phyloP scores from a whole-genome alignment of 1,284 basidiomycete genomes.

The Boletus austroedulis region DNA sequence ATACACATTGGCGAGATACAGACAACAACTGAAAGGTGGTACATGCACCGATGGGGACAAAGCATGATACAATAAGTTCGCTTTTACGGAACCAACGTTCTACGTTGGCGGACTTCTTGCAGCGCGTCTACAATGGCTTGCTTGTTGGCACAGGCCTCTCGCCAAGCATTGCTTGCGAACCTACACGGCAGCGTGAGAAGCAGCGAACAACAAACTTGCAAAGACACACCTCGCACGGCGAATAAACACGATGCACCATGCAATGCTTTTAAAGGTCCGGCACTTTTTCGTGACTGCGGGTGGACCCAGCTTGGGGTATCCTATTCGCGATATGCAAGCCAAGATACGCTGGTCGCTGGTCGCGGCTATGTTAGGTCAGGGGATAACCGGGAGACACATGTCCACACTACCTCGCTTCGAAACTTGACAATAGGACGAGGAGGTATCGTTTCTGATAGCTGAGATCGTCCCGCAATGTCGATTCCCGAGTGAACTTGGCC shows the following conservation, averaged over 20 bases:
- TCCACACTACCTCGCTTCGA: conserved; percentile 67
- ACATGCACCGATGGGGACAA: not conserved
- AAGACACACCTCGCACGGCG: conserved; percentile 61
- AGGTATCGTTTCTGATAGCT: conserved; percentile 86
- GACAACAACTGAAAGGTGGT: conserved; percentile 14
- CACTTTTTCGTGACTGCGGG: conserved; percentile 38
- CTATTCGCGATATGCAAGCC: conserved; percentile 75
- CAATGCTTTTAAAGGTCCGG: conserved; percentile 59
- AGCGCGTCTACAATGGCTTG: conserved; percentile 61
- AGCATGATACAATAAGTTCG: conserved; percentile 12
- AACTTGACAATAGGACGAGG: conserved; percentile 57
- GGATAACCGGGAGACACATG: not conserved
- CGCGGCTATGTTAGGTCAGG: conserved; percentile 2
- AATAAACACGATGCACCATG: conserved; percentile 61
- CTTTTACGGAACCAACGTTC: conserved; percentile 31
- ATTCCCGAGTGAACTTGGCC: conserved; percentile 86
- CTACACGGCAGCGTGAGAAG: conserved; percentile 37
- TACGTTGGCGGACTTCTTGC: conserved; percentile 62
- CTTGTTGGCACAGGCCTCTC: conserved; percentile 56
- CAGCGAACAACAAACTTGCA: not conserved
- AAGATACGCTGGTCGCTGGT: conserved; percentile 75
- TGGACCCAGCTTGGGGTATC: conserved; percentile 45
- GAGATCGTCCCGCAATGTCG: conserved; percentile 75
- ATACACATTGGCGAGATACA: conserved; percentile 26
- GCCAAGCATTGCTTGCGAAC: conserved; percentile 59